Conservation (phyloP, 2,329 filamentous ascomycete genomes). For the Talaromyces islandicus region DNA sequence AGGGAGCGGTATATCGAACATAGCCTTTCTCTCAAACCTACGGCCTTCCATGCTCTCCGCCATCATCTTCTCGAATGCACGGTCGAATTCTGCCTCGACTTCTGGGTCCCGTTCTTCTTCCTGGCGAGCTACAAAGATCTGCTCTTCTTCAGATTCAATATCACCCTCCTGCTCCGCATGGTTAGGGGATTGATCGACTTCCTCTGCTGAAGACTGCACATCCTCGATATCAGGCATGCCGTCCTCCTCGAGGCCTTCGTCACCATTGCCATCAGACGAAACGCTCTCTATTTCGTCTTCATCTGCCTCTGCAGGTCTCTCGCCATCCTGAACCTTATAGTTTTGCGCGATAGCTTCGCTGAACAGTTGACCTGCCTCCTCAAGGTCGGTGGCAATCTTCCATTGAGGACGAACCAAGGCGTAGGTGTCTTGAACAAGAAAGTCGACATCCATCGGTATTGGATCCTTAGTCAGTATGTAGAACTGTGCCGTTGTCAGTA, state of each 20-base stretch:
- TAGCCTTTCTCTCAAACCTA: conserved; percentile 88
- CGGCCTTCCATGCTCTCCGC: conserved; percentile 90
- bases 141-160: conserved; percentile 75
- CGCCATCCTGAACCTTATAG: conserved; percentile 70
- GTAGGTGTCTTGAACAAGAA: conserved; percentile 89
- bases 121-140: conserved; percentile 84
- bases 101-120: conserved; percentile 89
- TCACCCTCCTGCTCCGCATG: conserved; percentile 47
- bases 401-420: conserved; percentile 81
- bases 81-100: conserved; percentile 93
- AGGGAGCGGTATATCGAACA: conserved; percentile 96
- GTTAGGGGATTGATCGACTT: conserved; percentile 40
- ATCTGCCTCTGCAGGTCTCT: conserved; percentile 64
- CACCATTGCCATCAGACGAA: conserved; percentile 71
- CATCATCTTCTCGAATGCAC: conserved; percentile 98
- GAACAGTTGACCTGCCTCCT: conserved; percentile 79
- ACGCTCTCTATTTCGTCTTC: conserved; percentile 67
- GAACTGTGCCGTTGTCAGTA: conserved; percentile 52
- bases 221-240: conserved; percentile 51
- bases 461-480: conserved; percentile 88
- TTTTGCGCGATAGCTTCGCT: conserved; percentile 84
- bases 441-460: conserved; percentile 94
- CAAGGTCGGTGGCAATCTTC: conserved; percentile 73
- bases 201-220: conserved; percentile 46
- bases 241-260: conserved; percentile 67